phyloP scores from a whole-genome alignment of 495 filamentous ascomycete genomes.

The Trichodelitschia bisporula region DNA sequence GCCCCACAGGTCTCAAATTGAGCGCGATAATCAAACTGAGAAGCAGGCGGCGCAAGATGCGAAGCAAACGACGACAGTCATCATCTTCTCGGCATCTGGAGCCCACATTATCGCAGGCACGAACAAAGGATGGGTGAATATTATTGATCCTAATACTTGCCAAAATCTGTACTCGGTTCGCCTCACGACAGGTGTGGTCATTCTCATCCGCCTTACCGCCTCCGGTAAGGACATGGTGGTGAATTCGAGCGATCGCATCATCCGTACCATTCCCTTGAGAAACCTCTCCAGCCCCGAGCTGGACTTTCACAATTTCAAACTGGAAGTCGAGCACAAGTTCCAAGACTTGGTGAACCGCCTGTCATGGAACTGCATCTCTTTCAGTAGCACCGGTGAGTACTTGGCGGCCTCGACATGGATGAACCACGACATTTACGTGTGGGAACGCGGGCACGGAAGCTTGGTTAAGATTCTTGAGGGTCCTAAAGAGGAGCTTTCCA shows the following conservation, averaged over 20 bases:
- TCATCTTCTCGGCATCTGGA: conserved; percentile 62
- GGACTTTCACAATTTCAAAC: conserved; percentile 44
- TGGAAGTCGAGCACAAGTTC: conserved; percentile 93
- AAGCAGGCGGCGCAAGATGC: conserved; percentile 81
- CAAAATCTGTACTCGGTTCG: conserved; percentile 68
- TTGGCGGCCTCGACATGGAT: conserved; percentile 85
- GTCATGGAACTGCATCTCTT: conserved; percentile 87
- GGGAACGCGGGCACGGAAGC: conserved; percentile 84
- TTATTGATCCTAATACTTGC: conserved; percentile 57
- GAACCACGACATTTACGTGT: conserved; percentile 95
- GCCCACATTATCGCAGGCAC: conserved; percentile 78
- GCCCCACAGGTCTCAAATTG: conserved; percentile 35
- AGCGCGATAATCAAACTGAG: conserved; percentile 39
- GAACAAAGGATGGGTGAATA: conserved; percentile 79
- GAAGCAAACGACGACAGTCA: conserved; percentile 76
- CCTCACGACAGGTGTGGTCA: conserved; percentile 66
- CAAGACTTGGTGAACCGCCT: conserved; percentile 90
- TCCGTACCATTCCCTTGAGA: conserved; percentile 64
- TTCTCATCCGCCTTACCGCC: conserved; percentile 56
- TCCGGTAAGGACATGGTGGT: conserved; percentile 71
- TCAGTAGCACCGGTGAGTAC: conserved; percentile 69
- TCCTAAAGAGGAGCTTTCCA: conserved; percentile 78
- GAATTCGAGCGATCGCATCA: conserved; percentile 77
- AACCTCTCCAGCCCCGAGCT: conserved; percentile 27
- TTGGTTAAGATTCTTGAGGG: conserved; percentile 91